These are phyloP conservation scores for Planoprotostelium fungivorum DNA, from an alignment of 78 protist genomes.

Conservation along the genomic window DNA sequence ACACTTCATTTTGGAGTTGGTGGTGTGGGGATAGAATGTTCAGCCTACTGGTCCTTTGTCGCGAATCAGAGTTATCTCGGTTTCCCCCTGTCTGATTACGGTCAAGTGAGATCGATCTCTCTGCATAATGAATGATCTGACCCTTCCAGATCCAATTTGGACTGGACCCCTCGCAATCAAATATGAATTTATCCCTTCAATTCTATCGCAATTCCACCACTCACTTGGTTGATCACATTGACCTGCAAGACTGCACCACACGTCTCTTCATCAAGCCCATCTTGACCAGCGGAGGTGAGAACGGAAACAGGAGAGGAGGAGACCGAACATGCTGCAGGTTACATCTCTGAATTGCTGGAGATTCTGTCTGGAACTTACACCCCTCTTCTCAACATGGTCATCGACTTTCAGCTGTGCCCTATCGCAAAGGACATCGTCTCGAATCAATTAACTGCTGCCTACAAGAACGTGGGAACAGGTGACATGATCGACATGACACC, in stretches of 20 bases:
- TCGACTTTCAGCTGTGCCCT: too few relatives aligned
- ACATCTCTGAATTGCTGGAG: not conserved
- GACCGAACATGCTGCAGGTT: not conserved
- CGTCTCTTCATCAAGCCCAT: too few relatives aligned
- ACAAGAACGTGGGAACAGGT: not conserved
- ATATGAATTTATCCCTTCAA: not conserved
- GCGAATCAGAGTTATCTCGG: not conserved
- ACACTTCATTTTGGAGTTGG: not conserved
- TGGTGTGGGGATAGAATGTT: not conserved
- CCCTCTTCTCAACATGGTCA: too few relatives aligned
- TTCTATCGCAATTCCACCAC: not conserved
- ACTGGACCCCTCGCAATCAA: not conserved
- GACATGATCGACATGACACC: not conserved
- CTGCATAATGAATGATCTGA: not conserved
- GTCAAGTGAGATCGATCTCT: not conserved
- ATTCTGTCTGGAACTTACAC: too few relatives aligned
- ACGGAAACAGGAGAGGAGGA: too few relatives aligned
- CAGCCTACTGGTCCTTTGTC: not conserved
- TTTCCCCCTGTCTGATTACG: not conserved
- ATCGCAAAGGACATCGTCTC: too few relatives aligned
- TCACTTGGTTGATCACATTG: not conserved
- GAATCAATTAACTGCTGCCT: not conserved
- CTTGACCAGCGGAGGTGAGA: too few relatives aligned
- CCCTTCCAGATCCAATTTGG: not conserved
- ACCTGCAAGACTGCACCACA: not conserved